Percentiles rank a stretch among this genome's conserved stretches.
phyloP scores from a whole-genome alignment of 225 moss, liverwort and hornwort genomes.

The Bryoerythrophyllum caledonicum region DNA sequence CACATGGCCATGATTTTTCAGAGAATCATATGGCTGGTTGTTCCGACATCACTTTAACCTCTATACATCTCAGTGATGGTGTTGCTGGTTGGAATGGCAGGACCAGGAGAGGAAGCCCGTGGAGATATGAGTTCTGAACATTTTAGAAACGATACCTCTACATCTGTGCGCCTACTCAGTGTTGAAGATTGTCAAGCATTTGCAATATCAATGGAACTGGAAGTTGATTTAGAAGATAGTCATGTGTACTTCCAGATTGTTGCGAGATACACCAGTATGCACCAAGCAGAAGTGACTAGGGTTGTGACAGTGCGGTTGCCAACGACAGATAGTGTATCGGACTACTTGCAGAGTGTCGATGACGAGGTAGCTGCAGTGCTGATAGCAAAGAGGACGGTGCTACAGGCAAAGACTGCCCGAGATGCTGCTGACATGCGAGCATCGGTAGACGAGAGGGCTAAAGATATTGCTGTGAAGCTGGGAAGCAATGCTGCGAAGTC shows the following conservation, averaged over 20 bases:
- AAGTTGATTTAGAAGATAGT: slow-evolving; percentile 75
- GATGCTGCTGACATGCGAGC: slow-evolving; percentile 78
- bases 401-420: slow-evolving; percentile 74
- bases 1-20: not conserved
- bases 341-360: slow-evolving; percentile 93
- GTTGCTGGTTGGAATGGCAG: slow-evolving; percentile 40
- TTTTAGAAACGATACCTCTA: slow-evolving; percentile 74
- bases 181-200: slow-evolving; percentile 97
- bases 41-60: not conserved
- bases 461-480: slow-evolving; percentile 86
- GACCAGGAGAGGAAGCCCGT: slow-evolving; percentile 81
- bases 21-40: not conserved
- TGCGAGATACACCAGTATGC: slow-evolving; percentile 74
- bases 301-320: slow-evolving; percentile 93
- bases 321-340: slow-evolving; percentile 73
- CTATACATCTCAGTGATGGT: slow-evolving; percentile 13
- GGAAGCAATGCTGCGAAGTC: slow-evolving; percentile 61
- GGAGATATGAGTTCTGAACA: slow-evolving; percentile 64
- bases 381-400: slow-evolving; percentile 87
- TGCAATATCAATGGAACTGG: slow-evolving; percentile 81
- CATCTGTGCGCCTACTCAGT: slow-evolving; percentile 81
- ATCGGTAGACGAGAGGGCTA: slow-evolving; percentile 86
- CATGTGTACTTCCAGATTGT: slow-evolving; percentile 93
- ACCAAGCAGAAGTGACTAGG: slow-evolving; percentile 85
- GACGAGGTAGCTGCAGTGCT: slow-evolving; percentile 95